Evolutionary conservation across 73 alveolate genomes (phyloP), one percentile per base, ranked within the genome.

Genomic region (Vitrella brassicaformis): DNA sequence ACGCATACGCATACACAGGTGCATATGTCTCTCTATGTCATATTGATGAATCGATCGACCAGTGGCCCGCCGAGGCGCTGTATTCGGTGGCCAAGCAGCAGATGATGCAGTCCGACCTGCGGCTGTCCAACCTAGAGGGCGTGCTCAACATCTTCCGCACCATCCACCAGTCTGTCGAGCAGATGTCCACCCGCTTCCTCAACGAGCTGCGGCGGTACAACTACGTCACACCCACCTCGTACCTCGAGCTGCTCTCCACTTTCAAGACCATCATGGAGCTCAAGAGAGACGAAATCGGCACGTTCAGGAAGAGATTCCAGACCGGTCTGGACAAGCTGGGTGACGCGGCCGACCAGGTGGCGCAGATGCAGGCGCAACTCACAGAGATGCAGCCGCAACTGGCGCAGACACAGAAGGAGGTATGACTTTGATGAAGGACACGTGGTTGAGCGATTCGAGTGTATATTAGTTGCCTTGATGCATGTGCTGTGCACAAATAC

Each of bases 181-280:
- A 68, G 68, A 85, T 77, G 66, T 78, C 90, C 25, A 68, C 31
- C 56, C 71, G 73, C 71, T 78, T 78, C 70, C 68, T 68, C 68
- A 73, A 47, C 45, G 65, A 47, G 68, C 47, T 45, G 14, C 56
- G 14, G 75, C 82, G 95, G 47, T 74, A 81, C 47, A 82, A 75
- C 45, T 93, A 93, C 87, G 93, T 93, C 68, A 93, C 98, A 70
- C 98, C 98, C 0, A 93, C 97, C 30, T 89, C 96, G 47, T 93
- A 85, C 84, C 78, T 93, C 84, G 98, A 93, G 80, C 86, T 93
- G 72, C 79, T 89, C 31, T 85, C 97, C 9, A 87, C 97, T 47
- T 97, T 97, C 94, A 96, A 87, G 71, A 83, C 45, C 74, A 88
- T 88, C 85, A 72, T 70, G 76, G 85, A 86, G 67, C 83, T 47